Evolutionary conservation across 345 rosid genomes (phyloP).

Genomic region (Odontarrhena argentea): DNA sequence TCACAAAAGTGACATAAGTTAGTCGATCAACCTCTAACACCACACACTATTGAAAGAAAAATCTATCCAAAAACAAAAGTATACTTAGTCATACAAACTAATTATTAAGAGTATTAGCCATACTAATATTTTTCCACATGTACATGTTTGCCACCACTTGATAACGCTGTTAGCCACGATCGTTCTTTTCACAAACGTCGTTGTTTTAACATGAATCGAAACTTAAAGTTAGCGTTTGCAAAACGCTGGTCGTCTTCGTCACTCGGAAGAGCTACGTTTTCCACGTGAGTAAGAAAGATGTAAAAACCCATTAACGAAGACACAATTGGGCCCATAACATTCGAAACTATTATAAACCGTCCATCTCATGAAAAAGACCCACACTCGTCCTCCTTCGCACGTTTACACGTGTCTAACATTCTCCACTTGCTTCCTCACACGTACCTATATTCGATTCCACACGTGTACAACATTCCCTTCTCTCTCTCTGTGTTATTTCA

Average conservation of each 20-base stretch:
- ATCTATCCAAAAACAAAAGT: too few species aligned
- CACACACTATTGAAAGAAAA: too few species aligned
- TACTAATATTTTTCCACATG: too few species aligned
- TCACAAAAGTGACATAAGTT: too few species aligned
- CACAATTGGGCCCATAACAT: constrained; percentile 15
- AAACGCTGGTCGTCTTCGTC: not conserved
- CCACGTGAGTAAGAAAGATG: constrained; percentile 23
- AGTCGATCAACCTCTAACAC: too few species aligned
- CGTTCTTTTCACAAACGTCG: too few species aligned
- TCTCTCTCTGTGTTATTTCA: constrained; percentile 28
- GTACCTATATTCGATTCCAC: constrained; percentile 34
- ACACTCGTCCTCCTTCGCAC: constrained; percentile 2
- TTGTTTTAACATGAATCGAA: too few species aligned
- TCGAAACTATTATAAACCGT: not conserved
- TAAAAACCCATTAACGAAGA: constrained; percentile 26
- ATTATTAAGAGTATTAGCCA: too few species aligned
- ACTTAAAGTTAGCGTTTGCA: too few species aligned
- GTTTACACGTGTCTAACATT: constrained; percentile 33
- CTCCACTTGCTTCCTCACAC: constrained; percentile 36
- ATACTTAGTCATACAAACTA: too few species aligned
- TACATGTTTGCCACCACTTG: too few species aligned
- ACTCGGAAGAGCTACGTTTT: constrained; percentile 20
- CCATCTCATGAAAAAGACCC: constrained; percentile 20
- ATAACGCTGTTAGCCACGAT: too few species aligned
- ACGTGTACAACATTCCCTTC: constrained; percentile 37